phyloP scores from a whole-genome alignment of 2,329 filamentous ascomycete genomes.

The Arthrobotrys entomopaga region DNA sequence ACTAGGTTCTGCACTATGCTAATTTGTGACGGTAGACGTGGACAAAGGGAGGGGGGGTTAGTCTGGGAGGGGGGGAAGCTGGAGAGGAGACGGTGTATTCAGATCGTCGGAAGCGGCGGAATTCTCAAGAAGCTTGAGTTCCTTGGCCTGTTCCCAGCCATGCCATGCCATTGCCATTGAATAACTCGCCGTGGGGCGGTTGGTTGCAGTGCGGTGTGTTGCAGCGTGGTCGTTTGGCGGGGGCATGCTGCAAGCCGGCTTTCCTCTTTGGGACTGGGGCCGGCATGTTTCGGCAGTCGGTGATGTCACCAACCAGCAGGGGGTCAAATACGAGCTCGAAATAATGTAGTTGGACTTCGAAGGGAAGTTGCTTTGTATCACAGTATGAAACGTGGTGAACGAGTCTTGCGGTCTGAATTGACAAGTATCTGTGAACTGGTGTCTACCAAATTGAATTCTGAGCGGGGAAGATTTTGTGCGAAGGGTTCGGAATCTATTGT shows the following conservation, averaged over 20 bases:
- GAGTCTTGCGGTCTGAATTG: too few species aligned
- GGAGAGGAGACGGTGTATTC: conserved; percentile 16
- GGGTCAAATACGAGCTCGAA: neutral
- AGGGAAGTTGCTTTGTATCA: too few species aligned
- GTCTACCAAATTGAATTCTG: too few species aligned
- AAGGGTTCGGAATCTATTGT: too few species aligned
- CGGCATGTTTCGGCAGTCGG: conserved; percentile 36
- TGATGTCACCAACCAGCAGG: conserved; percentile 14
- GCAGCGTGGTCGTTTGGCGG: conserved; percentile 19
- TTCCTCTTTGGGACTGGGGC: conserved; percentile 23
- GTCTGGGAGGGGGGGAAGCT: neutral
- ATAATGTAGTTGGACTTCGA: too few species aligned
- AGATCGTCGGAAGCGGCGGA: conserved; percentile 51
- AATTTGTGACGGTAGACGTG: conserved; percentile 31
- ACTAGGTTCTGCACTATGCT: neutral
- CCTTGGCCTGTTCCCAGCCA: conserved; percentile 37
- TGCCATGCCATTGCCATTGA: conserved; percentile 4
- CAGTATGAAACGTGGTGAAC: too few species aligned
- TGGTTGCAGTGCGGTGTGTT: neutral
- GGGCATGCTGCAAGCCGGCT: conserved; percentile 22
- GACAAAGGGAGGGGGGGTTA: conserved; percentile 1
- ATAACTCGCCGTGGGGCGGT: neutral
- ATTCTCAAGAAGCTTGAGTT: conserved; percentile 42
- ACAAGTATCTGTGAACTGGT: too few species aligned
- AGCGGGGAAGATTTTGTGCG: too few species aligned